Conservation (phyloP, 768 basidiomycete genomes). For the Tylopilus subfusipes region DNA sequence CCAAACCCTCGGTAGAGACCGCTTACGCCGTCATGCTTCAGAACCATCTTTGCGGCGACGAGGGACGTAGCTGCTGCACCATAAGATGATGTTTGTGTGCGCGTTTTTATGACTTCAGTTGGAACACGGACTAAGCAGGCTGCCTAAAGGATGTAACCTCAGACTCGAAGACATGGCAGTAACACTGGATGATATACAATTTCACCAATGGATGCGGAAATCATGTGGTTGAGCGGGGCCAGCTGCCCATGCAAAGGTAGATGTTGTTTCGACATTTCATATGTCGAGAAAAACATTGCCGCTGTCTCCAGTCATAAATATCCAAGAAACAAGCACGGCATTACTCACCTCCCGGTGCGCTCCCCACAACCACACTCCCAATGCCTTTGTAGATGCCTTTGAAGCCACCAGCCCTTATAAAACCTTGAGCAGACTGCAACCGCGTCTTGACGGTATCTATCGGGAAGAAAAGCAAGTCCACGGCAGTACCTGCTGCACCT, state of each 20-base stretch:
- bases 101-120: conserved; percentile 93
- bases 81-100: conserved; percentile 84
- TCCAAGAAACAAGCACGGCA: background rate
- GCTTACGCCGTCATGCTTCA: conserved; percentile 57
- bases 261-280: conserved; percentile 81
- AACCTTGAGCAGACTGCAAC: conserved; percentile 85
- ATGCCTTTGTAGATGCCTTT: conserved; percentile 89
- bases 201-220: conserved; percentile 59
- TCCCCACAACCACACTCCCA: conserved; percentile 91
- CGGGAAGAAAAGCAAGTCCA: conserved; percentile 95
- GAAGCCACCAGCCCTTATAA: conserved; percentile 82
- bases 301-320: conserved; percentile 45
- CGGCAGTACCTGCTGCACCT: conserved; percentile 86
- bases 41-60: conserved; percentile 52
- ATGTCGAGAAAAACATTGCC: conserved; percentile 91
- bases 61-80: conserved; percentile 58
- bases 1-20: conserved; percentile 91
- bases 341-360: conserved; percentile 84
- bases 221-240: conserved; percentile 60
- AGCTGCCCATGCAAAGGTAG: conserved; percentile 61
- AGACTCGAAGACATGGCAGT: conserved; percentile 8
- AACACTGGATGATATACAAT: conserved; percentile 38
- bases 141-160: conserved; percentile 41
- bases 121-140: conserved; percentile 94
- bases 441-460: conserved; percentile 97